Base-by-base conservation (phyloP, 1,139 yeast genomes). In the Saccharomyces hybrid region DNA sequence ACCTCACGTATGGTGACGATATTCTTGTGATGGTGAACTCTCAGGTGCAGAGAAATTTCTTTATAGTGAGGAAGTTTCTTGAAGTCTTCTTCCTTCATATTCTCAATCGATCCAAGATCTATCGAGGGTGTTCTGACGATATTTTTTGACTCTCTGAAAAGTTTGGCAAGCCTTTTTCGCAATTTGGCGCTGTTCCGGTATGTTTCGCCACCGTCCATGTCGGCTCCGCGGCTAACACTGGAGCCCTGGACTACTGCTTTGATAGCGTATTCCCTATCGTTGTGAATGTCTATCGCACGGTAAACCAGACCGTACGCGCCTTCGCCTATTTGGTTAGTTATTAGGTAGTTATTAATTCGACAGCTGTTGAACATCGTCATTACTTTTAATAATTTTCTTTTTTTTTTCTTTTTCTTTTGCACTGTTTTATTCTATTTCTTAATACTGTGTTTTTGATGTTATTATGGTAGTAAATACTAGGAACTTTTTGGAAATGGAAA, bases 241-340 rank as follows among this genome's bases (percentile, higher is more conserved):
- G 4, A n/a, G 5, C 49, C 73, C 63, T 84, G 84, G 41, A 86
- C 76, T 7, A 88, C 77, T 56, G 86, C 82, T 70, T 90, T 90
- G 58, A 93, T 82, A 3, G 97, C 97, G 62, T 76, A 83, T 27
- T 74, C 70, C 52, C 75, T 69, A 29, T 79, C 77, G 0, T 84
- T 78, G 49, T 61, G 63, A n/a, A 77, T 61, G 66, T 88, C 86
- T 59, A 76, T 73, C 4, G 89, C 93, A 19, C 80, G 75, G 71
- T 87, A 89, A 13, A 90, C 96, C 32, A 88, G 77, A 3, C 97
- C 97, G 66, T 87, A 89, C 28, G 96, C 91, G 42, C 97, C 97
- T 1, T 95, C 81, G 14, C 97, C 97, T 16, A 88, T 77, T 49
- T 58, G 63, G 8, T 55, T 46, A 8, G 61, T 55, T 19, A 68